A percentile compares a stretch with the other conserved stretches of the same genome.
phyloP scores from a whole-genome alignment of 2,329 filamentous ascomycete species.

The Moelleriella libera region DNA sequence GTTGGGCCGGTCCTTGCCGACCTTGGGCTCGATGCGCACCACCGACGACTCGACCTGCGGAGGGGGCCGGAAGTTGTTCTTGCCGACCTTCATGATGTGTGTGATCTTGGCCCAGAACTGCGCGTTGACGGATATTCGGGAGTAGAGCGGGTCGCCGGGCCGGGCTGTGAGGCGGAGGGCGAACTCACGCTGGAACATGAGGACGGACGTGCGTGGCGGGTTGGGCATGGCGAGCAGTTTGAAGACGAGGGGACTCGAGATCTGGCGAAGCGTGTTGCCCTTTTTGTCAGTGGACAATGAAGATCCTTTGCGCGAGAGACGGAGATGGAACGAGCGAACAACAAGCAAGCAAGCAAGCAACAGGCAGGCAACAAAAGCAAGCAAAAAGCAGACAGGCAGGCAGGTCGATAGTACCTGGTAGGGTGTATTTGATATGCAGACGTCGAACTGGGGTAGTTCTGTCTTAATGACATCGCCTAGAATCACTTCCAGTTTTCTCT shows the following conservation, averaged over 20 bases:
- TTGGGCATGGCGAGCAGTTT: slow-evolving; percentile 71
- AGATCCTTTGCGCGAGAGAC: not conserved
- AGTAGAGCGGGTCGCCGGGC: slow-evolving; percentile 80
- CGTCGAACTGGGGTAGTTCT: slow-evolving; percentile 61
- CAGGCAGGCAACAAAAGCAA: not conserved
- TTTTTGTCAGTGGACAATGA: not conserved
- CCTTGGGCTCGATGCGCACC: slow-evolving; percentile 78
- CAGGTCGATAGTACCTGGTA: slow-evolving; percentile 36
- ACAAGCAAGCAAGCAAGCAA: not conserved
- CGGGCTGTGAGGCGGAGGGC: slow-evolving; percentile 79
- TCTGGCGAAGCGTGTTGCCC: slow-evolving; percentile 29
- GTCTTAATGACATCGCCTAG: slow-evolving; percentile 84
- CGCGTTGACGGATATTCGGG: slow-evolving; percentile 78
- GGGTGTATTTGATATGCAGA: slow-evolving; percentile 59
- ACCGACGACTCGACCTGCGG: slow-evolving; percentile 87
- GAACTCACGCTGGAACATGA: slow-evolving; percentile 97
- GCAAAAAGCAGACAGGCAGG: not conserved
- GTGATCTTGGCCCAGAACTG: slow-evolving; percentile 65
- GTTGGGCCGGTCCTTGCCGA: slow-evolving; percentile 59
- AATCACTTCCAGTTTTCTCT: slow-evolving; percentile 74
- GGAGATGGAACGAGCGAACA: too few relatives aligned
- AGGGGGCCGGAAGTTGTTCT: slow-evolving; percentile 92
- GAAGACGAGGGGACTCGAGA: slow-evolving; percentile 85
- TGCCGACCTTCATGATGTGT: slow-evolving; percentile 84
- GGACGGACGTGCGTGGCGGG: slow-evolving; percentile 69